Percentiles rank a stretch among this genome's conserved stretches.
Conservation (phyloP, 1,139 yeast species). For the Yamadazyma kanchanaburiensis region DNA sequence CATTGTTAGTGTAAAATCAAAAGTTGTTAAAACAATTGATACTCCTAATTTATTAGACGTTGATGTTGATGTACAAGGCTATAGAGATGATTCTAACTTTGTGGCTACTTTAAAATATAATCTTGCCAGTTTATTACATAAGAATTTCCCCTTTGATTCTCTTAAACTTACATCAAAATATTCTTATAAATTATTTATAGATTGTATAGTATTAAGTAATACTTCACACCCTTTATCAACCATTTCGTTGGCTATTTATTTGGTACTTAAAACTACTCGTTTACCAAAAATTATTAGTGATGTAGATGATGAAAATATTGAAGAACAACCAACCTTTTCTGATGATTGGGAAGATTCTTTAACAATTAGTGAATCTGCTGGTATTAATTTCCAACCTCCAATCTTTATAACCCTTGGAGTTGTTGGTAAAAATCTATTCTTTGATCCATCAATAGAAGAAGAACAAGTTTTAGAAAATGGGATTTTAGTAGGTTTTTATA, state of each 20-base stretch:
- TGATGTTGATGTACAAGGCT: conserved; percentile 73
- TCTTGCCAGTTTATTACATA: conserved; percentile 44
- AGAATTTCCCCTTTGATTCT: conserved; percentile 44
- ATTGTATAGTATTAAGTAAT: conserved; percentile 69
- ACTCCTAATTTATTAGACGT: conserved; percentile 55
- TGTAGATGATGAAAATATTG: conserved; percentile 55
- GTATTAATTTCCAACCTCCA: conserved; percentile 59
- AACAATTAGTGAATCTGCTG: conserved; percentile 34
- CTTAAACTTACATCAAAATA: conserved; percentile 70
- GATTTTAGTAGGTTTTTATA: conserved; percentile 64
- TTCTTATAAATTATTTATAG: conserved; percentile 72
- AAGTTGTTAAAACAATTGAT: conserved; percentile 60
- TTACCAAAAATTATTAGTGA: conserved; percentile 72
- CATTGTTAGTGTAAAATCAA: conserved; percentile 82
- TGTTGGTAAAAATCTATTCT: conserved; percentile 60
- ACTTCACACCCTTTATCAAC: conserved; percentile 72
- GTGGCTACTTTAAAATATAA: conserved; percentile 56
- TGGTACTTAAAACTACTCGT: conserved; percentile 75
- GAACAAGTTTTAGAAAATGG: conserved; percentile 87
- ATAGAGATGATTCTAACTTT: conserved; percentile 65
- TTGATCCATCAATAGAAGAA: conserved; percentile 86
- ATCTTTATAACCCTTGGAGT: conserved; percentile 72
- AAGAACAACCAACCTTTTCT: conserved; percentile 87
- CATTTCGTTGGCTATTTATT: conserved; percentile 71
- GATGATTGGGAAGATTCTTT: conserved; percentile 75